Percentiles rank a stretch among this genome's conserved stretches.
These are phyloP conservation scores for Erodium texanum DNA, from an alignment of 441 rosid genomes.

Conservation along the genomic window DNA sequence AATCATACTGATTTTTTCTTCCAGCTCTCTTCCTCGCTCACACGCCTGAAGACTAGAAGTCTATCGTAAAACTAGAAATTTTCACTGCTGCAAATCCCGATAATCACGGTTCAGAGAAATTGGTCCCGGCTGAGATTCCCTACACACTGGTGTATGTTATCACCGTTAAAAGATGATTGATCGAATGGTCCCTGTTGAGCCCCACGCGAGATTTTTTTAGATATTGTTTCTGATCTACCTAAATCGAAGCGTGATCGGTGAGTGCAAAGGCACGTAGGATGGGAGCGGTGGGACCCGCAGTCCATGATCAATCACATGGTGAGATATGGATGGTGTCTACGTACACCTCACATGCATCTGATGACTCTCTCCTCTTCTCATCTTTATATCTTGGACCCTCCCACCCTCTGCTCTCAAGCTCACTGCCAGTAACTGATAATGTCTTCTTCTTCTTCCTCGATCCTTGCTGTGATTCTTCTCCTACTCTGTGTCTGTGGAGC, in stretches of 20 bases:
- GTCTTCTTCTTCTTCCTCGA: background rate
- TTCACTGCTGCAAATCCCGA: background rate
- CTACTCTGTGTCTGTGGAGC: slow-evolving; percentile 15
- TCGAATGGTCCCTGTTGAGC: background rate
- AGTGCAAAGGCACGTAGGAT: background rate
- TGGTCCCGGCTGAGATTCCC: background rate
- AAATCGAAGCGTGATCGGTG: background rate
- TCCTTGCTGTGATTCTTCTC: slow-evolving; percentile 19
- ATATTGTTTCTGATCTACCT: background rate
- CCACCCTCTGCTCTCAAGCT: background rate
- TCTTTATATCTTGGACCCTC: background rate
- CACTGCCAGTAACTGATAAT: background rate
- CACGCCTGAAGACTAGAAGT: no score
- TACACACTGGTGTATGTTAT: background rate
- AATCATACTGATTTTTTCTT: no score
- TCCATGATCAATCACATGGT: slow-evolving; percentile 2
- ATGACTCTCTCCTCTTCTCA: background rate
- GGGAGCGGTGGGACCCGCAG: background rate
- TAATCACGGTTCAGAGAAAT: background rate
- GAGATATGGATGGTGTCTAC: background rate
- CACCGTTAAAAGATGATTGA: background rate
- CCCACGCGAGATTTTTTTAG: background rate
- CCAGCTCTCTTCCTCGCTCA: no score
- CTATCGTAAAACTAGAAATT: no score
- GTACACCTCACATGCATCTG: slow-evolving; percentile 12